Base-by-base conservation (phyloP, 352 stramenopile species). In the Phytophthora multivora region DNA sequence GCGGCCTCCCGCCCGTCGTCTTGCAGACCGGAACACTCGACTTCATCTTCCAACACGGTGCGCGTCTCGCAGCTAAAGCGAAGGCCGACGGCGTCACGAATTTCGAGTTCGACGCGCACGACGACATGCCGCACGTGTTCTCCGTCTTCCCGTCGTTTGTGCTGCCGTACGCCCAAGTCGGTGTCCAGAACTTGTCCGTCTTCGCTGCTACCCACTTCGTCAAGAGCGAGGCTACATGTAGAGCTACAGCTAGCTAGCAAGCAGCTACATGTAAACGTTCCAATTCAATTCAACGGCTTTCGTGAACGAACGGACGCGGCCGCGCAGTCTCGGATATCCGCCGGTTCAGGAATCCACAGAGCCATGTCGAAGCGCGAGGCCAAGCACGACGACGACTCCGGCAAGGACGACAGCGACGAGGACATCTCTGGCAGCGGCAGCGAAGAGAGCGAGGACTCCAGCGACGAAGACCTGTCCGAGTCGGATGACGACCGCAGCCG, bases 381-480 rank as follows among this genome's bases (percentile, higher is more conserved):
- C 11, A 90, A 90, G 66, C 73, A 68, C 39, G 75, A 75, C 19
- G 80, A 87, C 10, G 66, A 77, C 36, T 66, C 46, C n/a, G 63
- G 57, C 0, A 79, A 88, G 7, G 71, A 77, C 1, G 70, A 77
- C 1, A 75, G 75, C 11, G 77, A 85, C 19, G 78, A 90, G 19
- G 80, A 89, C 25, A 81, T 78, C 49, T 86, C 76, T 15, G 66
- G 74, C 4, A 79, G 69, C 50, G 75, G 70, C 21, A 75, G 71
- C 5, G 69, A 64, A 9, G 65, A 63, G 30, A 64, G 70, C 9
- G 63, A 72, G 21, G 75, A 80, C 38, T 90, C 77, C 8, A 89
- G 78, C 33, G 79, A 94, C 26, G 77, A 91, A 45, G 83, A 94
- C 31, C 68, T 91, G 41, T 90, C 83, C 51, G 80, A 89, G 63